A percentile compares a stretch with the other conserved stretches of the same genome.
These are phyloP conservation scores for Blyttiomyces sp. DNA, from an alignment of 371 early-diverging fungal genomes.

Conservation along the genomic window DNA sequence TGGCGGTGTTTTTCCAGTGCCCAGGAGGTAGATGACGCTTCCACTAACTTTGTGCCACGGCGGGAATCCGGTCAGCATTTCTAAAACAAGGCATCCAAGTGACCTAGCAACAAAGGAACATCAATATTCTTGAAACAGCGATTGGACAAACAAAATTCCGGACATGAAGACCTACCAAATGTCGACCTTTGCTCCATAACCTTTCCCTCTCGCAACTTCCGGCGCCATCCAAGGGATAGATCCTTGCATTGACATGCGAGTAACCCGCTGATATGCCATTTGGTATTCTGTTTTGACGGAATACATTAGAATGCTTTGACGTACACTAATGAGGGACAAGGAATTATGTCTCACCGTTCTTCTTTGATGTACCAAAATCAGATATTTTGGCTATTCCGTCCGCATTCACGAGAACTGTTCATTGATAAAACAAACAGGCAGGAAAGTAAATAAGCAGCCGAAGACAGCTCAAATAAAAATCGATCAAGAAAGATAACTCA, in stretches of 20 bases:
- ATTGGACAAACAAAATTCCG: not conserved
- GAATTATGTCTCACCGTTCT: slow-evolving; percentile 28
- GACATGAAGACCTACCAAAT: slow-evolving; percentile 63
- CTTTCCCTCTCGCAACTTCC: slow-evolving; percentile 80
- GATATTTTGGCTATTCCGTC: slow-evolving; percentile 91
- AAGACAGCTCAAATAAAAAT: not conserved
- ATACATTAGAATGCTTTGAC: not conserved
- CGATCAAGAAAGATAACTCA: slow-evolving; percentile 21
- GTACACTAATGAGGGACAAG: not conserved
- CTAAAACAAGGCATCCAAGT: slow-evolving; percentile 81
- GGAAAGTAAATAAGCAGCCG: not conserved
- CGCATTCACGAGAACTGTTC: slow-evolving; percentile 55
- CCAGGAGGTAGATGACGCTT: slow-evolving; percentile 33
- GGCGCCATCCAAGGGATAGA: slow-evolving; percentile 92
- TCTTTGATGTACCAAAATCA: slow-evolving; percentile 96
- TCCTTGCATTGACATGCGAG: slow-evolving; percentile 56
- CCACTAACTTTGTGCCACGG: slow-evolving; percentile 66
- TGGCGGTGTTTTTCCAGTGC: slow-evolving; percentile 36
- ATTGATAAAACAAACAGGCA: not conserved
- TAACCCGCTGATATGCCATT: slow-evolving; percentile 39
- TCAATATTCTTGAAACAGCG: not conserved
- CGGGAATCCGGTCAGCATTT: slow-evolving; percentile 86
- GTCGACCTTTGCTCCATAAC: slow-evolving; percentile 46
- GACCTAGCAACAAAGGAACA: slow-evolving; percentile 35
- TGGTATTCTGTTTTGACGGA: slow-evolving; percentile 26